Percentiles rank a stretch among this genome's conserved stretches.
Conservation (phyloP, 1,284 basidiomycete genomes). For the Ceratorhiza oryzae-sativae region DNA sequence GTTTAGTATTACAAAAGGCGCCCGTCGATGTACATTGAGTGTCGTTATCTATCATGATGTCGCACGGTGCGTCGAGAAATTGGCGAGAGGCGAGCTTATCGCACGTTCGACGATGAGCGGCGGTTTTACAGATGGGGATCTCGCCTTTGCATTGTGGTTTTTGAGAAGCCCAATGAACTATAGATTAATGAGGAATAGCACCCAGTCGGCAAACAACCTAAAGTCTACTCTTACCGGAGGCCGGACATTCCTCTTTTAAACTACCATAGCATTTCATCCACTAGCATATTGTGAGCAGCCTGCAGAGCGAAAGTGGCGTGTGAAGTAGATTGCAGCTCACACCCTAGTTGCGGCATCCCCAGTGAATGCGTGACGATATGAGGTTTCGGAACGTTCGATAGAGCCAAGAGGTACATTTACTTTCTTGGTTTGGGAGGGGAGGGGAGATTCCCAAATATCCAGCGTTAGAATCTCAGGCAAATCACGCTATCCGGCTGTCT, state of each 20-base stretch:
- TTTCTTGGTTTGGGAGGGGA: neutral
- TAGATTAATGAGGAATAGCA: conserved; percentile 12
- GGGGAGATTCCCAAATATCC: neutral
- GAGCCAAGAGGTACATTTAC: conserved; percentile 17
- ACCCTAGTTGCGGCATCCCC: neutral
- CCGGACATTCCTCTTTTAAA: neutral
- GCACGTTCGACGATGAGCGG: neutral
- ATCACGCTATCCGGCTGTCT: neutral
- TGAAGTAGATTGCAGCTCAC: conserved; percentile 33
- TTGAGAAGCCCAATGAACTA: neutral
- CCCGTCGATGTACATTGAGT: neutral
- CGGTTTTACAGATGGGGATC: neutral
- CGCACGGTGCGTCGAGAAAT: neutral
- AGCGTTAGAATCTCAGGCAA: neutral
- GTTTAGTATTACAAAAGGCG: neutral
- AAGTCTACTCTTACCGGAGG: neutral
- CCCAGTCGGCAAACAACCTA: conserved; percentile 6
- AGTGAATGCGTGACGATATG: neutral
- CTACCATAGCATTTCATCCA: neutral
- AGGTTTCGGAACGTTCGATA: neutral
- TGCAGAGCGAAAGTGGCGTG: conserved; percentile 19
- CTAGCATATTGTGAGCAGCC: conserved; percentile 24
- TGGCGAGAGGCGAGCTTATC: neutral
- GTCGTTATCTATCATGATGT: neutral
- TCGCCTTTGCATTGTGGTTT: neutral